Evolutionary conservation across 202 grass and related monocot species (phyloP).

Genomic region (Hordeum pubiflorum): DNA sequence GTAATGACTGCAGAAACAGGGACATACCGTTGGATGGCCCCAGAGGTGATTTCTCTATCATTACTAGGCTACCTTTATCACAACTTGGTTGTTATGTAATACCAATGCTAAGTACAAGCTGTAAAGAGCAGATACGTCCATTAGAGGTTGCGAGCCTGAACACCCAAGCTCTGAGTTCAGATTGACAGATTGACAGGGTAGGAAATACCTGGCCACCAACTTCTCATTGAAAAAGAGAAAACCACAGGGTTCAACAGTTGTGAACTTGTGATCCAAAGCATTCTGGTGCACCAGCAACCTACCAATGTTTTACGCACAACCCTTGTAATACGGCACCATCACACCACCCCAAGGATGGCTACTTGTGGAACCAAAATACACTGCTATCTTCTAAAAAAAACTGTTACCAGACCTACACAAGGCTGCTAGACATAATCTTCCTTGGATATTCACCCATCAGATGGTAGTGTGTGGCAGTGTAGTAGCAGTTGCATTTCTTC

Average conservation of each 20-base stretch:
- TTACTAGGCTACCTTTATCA: neutral
- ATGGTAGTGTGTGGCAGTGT: neutral
- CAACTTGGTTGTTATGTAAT: neutral
- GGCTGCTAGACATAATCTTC: neutral
- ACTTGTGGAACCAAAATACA: neutral
- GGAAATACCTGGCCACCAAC: neutral
- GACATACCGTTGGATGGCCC: constrained; percentile 99
- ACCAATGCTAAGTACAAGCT: neutral
- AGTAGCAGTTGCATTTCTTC: neutral
- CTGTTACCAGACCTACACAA: neutral
- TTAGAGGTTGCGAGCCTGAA: neutral
- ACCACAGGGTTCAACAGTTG: neutral
- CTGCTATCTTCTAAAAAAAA: neutral
- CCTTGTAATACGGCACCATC: neutral
- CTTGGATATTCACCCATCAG: neutral
- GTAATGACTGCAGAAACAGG: constrained; percentile 99
- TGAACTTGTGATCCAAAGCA: neutral
- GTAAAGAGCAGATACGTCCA: neutral
- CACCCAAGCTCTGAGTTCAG: neutral
- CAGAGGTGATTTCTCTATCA: constrained; percentile 57
- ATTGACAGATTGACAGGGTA: neutral
- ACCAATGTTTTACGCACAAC: neutral
- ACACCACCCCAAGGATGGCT: neutral
- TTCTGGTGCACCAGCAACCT: neutral
- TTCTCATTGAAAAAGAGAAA: neutral